These are phyloP conservation scores for Coffea eugenioides DNA, from an alignment of 257 asterid genomes.

Conservation along the genomic window DNA sequence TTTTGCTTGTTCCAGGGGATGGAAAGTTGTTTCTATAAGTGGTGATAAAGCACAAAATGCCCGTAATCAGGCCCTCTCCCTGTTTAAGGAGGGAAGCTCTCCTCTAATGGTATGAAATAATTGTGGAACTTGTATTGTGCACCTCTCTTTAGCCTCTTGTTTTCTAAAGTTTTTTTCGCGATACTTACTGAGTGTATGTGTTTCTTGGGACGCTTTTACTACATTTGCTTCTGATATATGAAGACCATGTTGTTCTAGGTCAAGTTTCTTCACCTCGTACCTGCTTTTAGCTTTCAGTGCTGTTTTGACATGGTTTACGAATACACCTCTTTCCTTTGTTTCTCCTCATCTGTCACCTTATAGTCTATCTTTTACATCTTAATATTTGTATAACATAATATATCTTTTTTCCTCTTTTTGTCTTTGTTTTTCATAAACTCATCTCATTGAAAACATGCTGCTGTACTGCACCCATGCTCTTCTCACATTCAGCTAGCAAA, in stretches of 20 bases:
- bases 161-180: neutral
- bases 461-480: neutral
- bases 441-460: too few species aligned
- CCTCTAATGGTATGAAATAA: conserved; percentile 69
- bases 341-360: neutral
- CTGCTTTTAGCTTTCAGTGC: neutral
- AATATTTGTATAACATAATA: too few species aligned
- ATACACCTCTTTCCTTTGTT: neutral
- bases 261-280: neutral
- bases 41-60: conserved; percentile 94
- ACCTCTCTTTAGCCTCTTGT: neutral
- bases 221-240: neutral
- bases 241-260: too few species aligned
- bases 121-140: neutral
- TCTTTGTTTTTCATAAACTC: too few species aligned
- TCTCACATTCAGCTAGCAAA: neutral
- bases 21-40: conserved; percentile 95
- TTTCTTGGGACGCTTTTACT: neutral
- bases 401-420: too few species aligned
- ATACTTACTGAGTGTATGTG: too few species aligned
- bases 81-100: conserved; percentile 78
- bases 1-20: conserved; percentile 59
- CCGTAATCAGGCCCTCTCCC: conserved; percentile 71
- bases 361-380: neutral
- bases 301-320: neutral